These are phyloP conservation scores for Musa acuminata DNA, from an alignment of 176 grass and related monocot species.

Conservation along the genomic window DNA sequence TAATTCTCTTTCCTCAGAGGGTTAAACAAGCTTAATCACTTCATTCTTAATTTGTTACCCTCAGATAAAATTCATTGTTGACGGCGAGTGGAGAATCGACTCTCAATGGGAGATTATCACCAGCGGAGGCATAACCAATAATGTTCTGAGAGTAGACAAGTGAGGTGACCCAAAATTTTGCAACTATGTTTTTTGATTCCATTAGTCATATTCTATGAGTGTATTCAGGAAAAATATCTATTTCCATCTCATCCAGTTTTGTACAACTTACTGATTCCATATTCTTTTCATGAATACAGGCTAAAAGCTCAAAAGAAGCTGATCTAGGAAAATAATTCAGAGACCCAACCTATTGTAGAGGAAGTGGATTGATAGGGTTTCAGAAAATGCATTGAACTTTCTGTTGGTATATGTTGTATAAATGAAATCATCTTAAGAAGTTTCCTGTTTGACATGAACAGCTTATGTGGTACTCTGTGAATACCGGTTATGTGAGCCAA, in stretches of 20 bases:
- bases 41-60: not conserved
- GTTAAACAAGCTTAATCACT: not conserved
- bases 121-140: constrained; percentile 32
- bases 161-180: not conserved
- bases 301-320: not conserved
- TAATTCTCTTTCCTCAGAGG: too few relatives aligned
- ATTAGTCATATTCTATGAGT: too few relatives aligned
- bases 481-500: too few relatives aligned
- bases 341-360: too few relatives aligned
- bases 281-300: not conserved
- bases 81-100: constrained; percentile 39
- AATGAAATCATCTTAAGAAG: too few relatives aligned
- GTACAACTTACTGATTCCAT: not conserved
- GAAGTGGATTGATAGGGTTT: too few relatives aligned
- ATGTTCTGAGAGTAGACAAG: constrained; percentile 33
- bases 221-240: too few relatives aligned
- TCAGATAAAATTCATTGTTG: constrained; percentile 48
- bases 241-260: not conserved
- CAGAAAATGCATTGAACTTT: too few relatives aligned
- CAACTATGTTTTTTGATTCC: not conserved
- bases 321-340: too few relatives aligned
- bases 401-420: too few relatives aligned
- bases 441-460: too few relatives aligned
- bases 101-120: constrained; percentile 14
- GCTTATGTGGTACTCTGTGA: too few relatives aligned